Conservation (phyloP, 1,139 yeast genomes). For the Geotrichum bryndzae region DNA sequence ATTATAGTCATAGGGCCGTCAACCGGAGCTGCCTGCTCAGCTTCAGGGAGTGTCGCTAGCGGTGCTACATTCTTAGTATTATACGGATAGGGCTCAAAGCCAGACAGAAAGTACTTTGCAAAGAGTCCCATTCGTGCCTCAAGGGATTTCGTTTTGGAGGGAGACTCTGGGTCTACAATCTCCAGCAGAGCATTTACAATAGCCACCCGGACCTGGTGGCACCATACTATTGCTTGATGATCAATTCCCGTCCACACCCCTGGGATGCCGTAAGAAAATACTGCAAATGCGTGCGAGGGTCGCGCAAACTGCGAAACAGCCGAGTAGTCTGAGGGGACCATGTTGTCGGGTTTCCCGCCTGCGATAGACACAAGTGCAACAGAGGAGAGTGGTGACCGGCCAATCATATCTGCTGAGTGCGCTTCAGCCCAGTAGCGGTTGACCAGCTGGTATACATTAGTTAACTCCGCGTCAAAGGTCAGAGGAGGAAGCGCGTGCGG, state of each 20-base stretch:
- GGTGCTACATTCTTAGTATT: not conserved
- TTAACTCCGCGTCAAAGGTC: conserved; percentile 88
- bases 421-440: conserved; percentile 79
- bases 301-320: conserved; percentile 70
- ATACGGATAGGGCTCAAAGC: conserved; percentile 42
- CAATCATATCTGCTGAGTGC: conserved; percentile 32
- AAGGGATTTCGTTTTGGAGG: conserved; percentile 53
- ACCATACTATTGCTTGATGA: conserved; percentile 96
- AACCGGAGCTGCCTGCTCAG: not conserved
- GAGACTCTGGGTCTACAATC: conserved; percentile 45
- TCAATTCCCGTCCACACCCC: conserved; percentile 93
- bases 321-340: conserved; percentile 92
- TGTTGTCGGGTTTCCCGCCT: conserved; percentile 79
- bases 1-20: not conserved
- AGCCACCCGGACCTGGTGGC: conserved; percentile 71
- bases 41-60: not conserved
- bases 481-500: conserved; percentile 94
- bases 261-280: conserved; percentile 81
- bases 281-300: conserved; percentile 69
- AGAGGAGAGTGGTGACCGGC: conserved; percentile 30
- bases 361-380: conserved; percentile 59
- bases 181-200: conserved; percentile 57
- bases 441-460: conserved; percentile 64
- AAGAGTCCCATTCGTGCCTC: conserved; percentile 52
- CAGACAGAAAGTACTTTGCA: conserved; percentile 47